A percentile compares a stretch with the other conserved stretches of the same genome.
Evolutionary conservation across 306 rosid species (phyloP).

Genomic region (Hippophae rhamnoides): DNA sequence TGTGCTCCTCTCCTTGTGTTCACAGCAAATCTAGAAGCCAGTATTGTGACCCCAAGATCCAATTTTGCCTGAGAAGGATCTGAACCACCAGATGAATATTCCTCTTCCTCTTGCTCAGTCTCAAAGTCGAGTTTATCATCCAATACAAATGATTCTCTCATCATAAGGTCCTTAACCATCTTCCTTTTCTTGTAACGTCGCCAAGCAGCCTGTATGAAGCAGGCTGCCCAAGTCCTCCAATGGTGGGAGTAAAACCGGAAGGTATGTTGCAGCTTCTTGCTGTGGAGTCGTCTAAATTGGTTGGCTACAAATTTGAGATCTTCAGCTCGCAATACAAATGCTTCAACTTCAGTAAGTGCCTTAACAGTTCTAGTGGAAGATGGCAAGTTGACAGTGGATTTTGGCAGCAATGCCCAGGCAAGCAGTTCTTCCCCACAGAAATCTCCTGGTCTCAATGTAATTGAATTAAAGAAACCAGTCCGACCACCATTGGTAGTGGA

Average conservation of each 20-base stretch:
- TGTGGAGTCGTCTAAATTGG: slow-evolving; percentile 90
- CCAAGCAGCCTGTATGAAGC: slow-evolving; percentile 99
- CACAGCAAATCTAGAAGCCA: slow-evolving; percentile 92
- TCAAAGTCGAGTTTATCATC: slow-evolving; percentile 31
- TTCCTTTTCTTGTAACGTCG: slow-evolving; percentile 62
- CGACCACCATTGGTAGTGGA: slow-evolving; percentile 93
- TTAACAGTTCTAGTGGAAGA: slow-evolving; percentile 83
- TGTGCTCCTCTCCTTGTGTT: slow-evolving; percentile 80
- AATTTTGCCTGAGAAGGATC: slow-evolving; percentile 50
- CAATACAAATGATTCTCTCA: slow-evolving; percentile 41
- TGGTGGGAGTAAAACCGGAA: slow-evolving; percentile 92
- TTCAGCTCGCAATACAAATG: slow-evolving; percentile 87
- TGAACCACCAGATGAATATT: slow-evolving; percentile 25
- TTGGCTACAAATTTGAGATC: slow-evolving; percentile 95
- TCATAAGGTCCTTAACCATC: slow-evolving; percentile 38
- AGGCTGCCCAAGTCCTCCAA: slow-evolving; percentile 99
- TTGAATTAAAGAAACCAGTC: slow-evolving; percentile 86
- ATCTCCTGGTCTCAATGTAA: slow-evolving; percentile 81
- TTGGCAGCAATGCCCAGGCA: slow-evolving; percentile 90
- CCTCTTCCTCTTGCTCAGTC: slow-evolving; percentile 35
- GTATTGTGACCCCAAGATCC: slow-evolving; percentile 66
- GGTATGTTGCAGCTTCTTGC: slow-evolving; percentile 96
- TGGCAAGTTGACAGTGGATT: slow-evolving; percentile 73
- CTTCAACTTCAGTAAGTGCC: slow-evolving; percentile 79
- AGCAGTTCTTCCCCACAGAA: slow-evolving; percentile 98